phyloP scores from a whole-genome alignment of 805 yeast species.

The Wickerhamomyces ciferrii region DNA sequence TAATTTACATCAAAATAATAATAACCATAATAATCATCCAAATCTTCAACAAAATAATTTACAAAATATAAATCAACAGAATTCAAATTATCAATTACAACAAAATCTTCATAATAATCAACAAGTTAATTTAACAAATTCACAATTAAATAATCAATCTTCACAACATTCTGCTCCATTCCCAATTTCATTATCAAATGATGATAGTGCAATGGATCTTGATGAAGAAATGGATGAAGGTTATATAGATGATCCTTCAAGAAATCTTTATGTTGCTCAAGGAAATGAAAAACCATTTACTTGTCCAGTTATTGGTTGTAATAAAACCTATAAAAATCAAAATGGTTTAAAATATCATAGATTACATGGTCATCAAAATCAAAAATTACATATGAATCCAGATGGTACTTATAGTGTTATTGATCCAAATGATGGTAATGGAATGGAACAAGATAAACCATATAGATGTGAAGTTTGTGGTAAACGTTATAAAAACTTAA shows the following conservation, averaged over 20 bases:
- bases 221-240: conserved; percentile 60
- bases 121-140: not conserved
- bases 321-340: conserved; percentile 94
- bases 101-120: not conserved
- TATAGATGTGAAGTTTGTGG: conserved; percentile 98
- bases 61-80: not conserved
- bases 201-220: conserved; percentile 25
- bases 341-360: conserved; percentile 96
- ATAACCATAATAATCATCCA: conserved; percentile 2
- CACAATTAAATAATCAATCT: conserved; percentile 8
- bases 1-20: conserved; percentile 10
- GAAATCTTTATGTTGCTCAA: conserved; percentile 89
- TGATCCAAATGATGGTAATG: conserved; percentile 94
- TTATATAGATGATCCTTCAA: conserved; percentile 95
- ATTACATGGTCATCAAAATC: conserved; percentile 95
- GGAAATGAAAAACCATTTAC: conserved; percentile 93
- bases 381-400: conserved; percentile 80
- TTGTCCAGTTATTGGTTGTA: conserved; percentile 98
- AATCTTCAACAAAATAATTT: conserved; percentile 5
- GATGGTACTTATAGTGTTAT: conserved; percentile 92
- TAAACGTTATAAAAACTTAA: conserved; percentile 90
- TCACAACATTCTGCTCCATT: conserved; percentile 21
- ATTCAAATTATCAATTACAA: not conserved
- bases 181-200: conserved; percentile 28
- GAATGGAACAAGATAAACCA: conserved; percentile 96